phyloP scores from a whole-genome alignment of 2,329 filamentous ascomycete species.

The Trichoderma endophyticum region DNA sequence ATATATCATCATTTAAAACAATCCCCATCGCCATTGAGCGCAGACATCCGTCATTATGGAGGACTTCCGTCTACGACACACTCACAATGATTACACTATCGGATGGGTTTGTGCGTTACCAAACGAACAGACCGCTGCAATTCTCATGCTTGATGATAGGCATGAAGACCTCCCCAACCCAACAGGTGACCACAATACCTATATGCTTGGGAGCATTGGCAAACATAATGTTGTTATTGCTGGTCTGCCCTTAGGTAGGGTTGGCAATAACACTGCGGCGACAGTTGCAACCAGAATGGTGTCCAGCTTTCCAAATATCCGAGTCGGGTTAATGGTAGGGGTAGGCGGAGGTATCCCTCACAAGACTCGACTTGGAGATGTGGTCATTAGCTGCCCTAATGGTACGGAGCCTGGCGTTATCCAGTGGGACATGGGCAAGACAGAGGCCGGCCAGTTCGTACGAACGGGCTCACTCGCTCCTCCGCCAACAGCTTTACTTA shows the following conservation, averaged over 20 bases:
- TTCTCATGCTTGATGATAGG: slow-evolving; percentile 24
- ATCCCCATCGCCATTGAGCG: background rate
- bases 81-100: slow-evolving; percentile 23
- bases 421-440: background rate
- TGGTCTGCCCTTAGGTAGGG: slow-evolving; percentile 30
- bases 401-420: slow-evolving; percentile 6
- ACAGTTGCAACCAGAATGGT: slow-evolving; percentile 32
- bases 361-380: slow-evolving; percentile 22
- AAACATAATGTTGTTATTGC: slow-evolving; percentile 33
- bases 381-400: slow-evolving; percentile 21
- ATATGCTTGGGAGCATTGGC: slow-evolving; percentile 28
- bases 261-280: slow-evolving; percentile 31
- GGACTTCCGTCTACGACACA: background rate
- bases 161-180: background rate
- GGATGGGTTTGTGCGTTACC: slow-evolving; percentile 28
- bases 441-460: background rate
- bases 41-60: background rate
- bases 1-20: background rate
- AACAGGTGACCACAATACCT: slow-evolving; percentile 21
- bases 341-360: slow-evolving; percentile 23
- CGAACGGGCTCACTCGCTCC: background rate
- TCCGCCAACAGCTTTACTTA: background rate
- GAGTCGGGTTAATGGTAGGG: slow-evolving; percentile 23
- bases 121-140: slow-evolving; percentile 23
- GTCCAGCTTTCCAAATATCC: slow-evolving; percentile 30